These are phyloP conservation scores for Pseudonitzschia multistriata DNA, from an alignment of 108 stramenopile genomes.

Conservation along the genomic window DNA sequence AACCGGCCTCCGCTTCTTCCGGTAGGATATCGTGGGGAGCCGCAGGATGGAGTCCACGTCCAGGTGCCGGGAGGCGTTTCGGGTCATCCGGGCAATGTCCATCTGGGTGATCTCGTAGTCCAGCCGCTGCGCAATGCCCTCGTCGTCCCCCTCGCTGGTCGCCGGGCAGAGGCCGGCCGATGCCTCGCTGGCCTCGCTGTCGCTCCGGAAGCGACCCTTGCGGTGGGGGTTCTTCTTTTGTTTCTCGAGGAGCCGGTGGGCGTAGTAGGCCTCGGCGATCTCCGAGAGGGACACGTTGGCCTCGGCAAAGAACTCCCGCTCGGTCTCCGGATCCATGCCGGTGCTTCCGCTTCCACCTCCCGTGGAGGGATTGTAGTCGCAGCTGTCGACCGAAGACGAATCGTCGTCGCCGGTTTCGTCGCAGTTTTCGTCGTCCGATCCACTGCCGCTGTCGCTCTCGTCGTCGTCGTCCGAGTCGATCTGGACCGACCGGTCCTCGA, in stretches of 20 bases:
- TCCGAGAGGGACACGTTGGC: conserved; percentile 31
- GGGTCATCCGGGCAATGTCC: conserved; percentile 73
- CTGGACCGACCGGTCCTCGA: conserved; percentile 16
- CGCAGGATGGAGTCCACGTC: conserved; percentile 63
- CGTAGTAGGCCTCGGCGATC: conserved; percentile 52
- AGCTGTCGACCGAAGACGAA: neutral
- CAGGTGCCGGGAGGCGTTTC: conserved; percentile 63
- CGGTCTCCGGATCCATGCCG: neutral
- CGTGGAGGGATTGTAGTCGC: neutral
- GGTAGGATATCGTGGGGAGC: conserved; percentile 63
- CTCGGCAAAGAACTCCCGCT: conserved; percentile 4
- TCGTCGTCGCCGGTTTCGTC: conserved; percentile 23
- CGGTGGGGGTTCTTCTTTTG: conserved; percentile 8
- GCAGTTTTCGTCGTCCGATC: neutral
- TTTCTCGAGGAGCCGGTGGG: conserved; percentile 39
- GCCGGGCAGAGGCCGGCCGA: neutral
- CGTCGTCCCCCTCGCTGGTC: neutral
- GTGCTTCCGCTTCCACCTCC: neutral
- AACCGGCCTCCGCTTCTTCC: conserved; percentile 9
- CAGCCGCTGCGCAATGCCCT: conserved; percentile 30
- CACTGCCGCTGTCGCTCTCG: conserved; percentile 17
- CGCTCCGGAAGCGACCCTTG: neutral
- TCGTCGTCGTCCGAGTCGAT: conserved; percentile 25
- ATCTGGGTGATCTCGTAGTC: conserved; percentile 79
- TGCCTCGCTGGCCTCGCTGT: neutral